Percentiles rank a stretch among this genome's conserved stretches.
Evolutionary conservation across 306 rosid genomes (phyloP).

Genomic region (Sicyos baderoa): DNA sequence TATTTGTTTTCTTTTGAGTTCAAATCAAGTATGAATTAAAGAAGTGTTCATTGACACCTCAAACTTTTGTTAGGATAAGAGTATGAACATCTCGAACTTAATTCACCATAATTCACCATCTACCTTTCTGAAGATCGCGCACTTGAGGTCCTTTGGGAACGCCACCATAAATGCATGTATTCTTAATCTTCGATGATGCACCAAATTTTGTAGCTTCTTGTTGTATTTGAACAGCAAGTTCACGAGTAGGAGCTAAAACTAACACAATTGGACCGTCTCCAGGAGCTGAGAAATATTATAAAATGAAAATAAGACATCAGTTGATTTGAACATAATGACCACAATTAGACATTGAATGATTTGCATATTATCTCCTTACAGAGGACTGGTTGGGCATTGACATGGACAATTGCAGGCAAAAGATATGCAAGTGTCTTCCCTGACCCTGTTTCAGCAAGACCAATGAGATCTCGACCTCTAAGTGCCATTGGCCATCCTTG

Average conservation of each 20-base stretch:
- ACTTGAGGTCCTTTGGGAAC: constrained; percentile 99
- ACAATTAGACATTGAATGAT: constrained; percentile 9
- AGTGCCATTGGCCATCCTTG: constrained; percentile 99
- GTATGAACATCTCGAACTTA: constrained; percentile 19
- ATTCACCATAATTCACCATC: constrained; percentile 24
- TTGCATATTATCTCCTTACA: constrained; percentile 35
- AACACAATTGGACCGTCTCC: constrained; percentile 98
- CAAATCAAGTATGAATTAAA: neutral
- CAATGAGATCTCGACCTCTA: constrained; percentile 90
- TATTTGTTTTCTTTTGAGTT: no score
- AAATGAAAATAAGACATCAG: neutral
- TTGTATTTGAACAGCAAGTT: constrained; percentile 95
- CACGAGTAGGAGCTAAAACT: constrained; percentile 95
- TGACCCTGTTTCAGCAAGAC: constrained; percentile 98
- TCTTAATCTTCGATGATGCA: constrained; percentile 90
- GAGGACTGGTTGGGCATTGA: constrained; percentile 90
- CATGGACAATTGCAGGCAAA: constrained; percentile 95
- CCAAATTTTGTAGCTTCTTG: constrained; percentile 94
- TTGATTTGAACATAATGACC: neutral
- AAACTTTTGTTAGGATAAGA: constrained; percentile 6
- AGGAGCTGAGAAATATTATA: constrained; percentile 47
- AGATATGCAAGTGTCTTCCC: constrained; percentile 96
- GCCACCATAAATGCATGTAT: constrained; percentile 94
- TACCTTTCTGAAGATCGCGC: constrained; percentile 97
- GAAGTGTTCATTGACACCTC: neutral